A percentile compares a stretch with the other conserved stretches of the same genome.
phyloP scores from a whole-genome alignment of 192 early-diverging fungal species.

The Radiomyces spectabilis region DNA sequence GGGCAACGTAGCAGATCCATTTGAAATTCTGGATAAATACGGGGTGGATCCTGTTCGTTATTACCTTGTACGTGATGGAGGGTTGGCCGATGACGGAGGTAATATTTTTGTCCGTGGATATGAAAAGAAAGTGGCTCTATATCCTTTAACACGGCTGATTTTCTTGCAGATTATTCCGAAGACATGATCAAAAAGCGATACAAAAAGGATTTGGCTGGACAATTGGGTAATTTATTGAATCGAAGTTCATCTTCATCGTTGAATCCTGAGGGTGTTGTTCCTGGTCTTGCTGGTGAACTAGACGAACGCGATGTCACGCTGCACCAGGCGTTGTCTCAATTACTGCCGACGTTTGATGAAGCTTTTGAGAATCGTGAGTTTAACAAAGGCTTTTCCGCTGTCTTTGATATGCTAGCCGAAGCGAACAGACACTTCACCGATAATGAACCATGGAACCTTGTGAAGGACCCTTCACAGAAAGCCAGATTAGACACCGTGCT shows the following conservation, averaged over 20 bases:
- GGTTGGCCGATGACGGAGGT: constrained; percentile 78
- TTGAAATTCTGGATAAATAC: constrained; percentile 55
- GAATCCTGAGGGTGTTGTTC: constrained; percentile 41
- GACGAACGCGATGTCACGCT: constrained; percentile 24
- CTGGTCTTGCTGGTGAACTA: constrained; percentile 12
- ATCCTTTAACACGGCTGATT: too few species aligned
- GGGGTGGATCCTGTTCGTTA: constrained; percentile 87
- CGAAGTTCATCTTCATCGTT: constrained; percentile 53
- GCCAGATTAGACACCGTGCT: constrained; percentile 55
- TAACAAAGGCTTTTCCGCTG: constrained; percentile 43
- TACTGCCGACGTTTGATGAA: constrained; percentile 19
- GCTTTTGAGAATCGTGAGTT: constrained; percentile 55
- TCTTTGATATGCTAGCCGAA: constrained; percentile 61
- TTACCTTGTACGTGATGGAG: constrained; percentile 88
- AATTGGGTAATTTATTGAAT: constrained; percentile 77
- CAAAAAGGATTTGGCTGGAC: constrained; percentile 71
- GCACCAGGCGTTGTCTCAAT: constrained; percentile 11
- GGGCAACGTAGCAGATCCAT: constrained; percentile 90
- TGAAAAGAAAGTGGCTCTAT: too few species aligned
- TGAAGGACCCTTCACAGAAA: constrained; percentile 36
- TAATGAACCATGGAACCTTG: constrained; percentile 76
- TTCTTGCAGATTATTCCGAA: constrained; percentile 58
- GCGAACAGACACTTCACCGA: constrained; percentile 69
- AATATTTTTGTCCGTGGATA: too few species aligned
- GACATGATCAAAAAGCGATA: constrained; percentile 61